Evolutionary conservation across 2,329 filamentous ascomycete genomes (phyloP).

Genomic region (Cladorrhinum sp.): DNA sequence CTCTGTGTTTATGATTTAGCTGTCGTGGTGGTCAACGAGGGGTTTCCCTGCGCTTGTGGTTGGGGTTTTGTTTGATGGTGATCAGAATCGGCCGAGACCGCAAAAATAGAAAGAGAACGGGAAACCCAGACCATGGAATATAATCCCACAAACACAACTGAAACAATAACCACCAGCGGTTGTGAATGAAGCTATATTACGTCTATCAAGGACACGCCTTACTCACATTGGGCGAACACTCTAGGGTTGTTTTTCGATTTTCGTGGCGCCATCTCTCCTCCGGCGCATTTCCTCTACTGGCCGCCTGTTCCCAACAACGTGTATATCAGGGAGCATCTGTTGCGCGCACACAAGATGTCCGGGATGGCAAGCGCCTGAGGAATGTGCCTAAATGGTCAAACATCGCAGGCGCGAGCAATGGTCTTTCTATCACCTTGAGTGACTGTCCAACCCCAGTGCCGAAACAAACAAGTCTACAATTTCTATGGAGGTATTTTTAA

Average conservation of each 20-base stretch:
- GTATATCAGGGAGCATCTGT: background rate
- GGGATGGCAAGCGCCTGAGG: background rate
- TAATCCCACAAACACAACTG: background rate
- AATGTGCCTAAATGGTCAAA: background rate
- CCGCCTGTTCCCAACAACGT: constrained; percentile 5
- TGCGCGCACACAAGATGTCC: background rate
- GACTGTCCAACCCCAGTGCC: no score
- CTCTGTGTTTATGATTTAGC: background rate
- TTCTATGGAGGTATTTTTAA: no score
- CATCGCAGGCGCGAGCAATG: background rate
- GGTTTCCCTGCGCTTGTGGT: background rate
- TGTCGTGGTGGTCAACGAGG: background rate
- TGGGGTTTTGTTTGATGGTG: background rate
- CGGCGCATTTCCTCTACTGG: constrained; percentile 19
- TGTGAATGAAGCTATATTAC: background rate
- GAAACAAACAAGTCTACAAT: no score
- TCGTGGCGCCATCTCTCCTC: constrained; percentile 9
- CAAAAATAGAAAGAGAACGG: background rate
- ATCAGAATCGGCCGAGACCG: background rate
- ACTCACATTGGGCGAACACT: background rate
- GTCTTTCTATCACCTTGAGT: background rate
- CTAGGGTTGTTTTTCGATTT: constrained; percentile 17
- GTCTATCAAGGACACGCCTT: background rate
- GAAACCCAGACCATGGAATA: background rate
- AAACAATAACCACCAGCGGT: background rate